These are phyloP conservation scores for Penicillium daleae DNA, from an alignment of 495 filamentous ascomycete genomes.

Conservation along the genomic window DNA sequence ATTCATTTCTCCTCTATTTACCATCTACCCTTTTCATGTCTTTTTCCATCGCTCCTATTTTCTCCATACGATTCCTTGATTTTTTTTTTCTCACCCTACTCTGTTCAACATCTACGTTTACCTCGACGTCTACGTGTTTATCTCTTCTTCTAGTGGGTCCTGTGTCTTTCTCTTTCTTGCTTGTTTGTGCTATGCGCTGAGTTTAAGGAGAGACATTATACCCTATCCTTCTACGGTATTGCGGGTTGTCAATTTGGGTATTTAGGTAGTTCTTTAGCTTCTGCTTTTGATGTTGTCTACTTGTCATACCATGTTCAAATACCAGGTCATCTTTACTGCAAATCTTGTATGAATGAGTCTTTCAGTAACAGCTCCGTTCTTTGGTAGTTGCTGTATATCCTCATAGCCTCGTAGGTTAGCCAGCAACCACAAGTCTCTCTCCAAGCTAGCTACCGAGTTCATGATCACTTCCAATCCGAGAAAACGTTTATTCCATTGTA, in stretches of 20 bases:
- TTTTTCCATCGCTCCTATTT: not conserved
- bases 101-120: too few species aligned
- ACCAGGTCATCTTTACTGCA: constrained; percentile 29
- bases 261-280: constrained; percentile 3
- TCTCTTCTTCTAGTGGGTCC: constrained; percentile 15
- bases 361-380: too few species aligned
- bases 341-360: not conserved
- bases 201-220: constrained; percentile 10
- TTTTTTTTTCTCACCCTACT: not conserved
- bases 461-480: not conserved
- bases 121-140: not conserved
- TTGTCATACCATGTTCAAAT: constrained; percentile 31
- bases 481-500: not conserved
- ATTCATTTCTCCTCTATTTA: constrained; percentile 21
- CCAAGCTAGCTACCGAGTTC: not conserved
- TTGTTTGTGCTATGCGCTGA: constrained; percentile 15
- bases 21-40: not conserved
- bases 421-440: too few species aligned
- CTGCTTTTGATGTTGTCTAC: constrained; percentile 23
- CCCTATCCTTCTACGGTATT: too few species aligned
- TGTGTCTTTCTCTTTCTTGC: constrained; percentile 15
- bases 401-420: too few species aligned
- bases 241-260: too few species aligned
- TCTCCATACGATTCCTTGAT: not conserved
- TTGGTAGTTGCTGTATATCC: too few species aligned